These are phyloP conservation scores for Ambrosia hybrid DNA, from an alignment of 140 eudicot genomes.

Conservation along the genomic window DNA sequence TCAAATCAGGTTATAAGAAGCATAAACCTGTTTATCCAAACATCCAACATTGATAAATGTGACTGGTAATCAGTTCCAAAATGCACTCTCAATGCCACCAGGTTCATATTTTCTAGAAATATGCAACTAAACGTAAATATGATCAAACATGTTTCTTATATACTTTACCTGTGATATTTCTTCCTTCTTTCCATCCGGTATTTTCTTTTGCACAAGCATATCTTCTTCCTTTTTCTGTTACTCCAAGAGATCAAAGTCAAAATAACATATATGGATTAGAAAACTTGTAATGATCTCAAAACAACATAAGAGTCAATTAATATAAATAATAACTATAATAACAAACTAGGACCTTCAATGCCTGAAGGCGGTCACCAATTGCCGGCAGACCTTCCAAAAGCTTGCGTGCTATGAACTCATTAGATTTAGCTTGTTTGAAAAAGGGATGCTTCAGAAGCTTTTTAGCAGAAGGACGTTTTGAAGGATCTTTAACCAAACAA, in stretches of 20 bases:
- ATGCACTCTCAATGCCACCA: background rate
- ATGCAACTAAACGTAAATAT: slow-evolving; percentile 1
- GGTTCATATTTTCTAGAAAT: background rate
- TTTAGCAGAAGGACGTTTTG: slow-evolving; percentile 84
- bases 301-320: background rate
- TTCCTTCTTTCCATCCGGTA: slow-evolving; percentile 94
- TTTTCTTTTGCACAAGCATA: slow-evolving; percentile 96
- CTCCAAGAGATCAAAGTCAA: slow-evolving; percentile 12
- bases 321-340: background rate
- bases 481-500: slow-evolving; percentile 95
- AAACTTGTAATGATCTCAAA: background rate
- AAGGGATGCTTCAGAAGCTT: slow-evolving; percentile 84
- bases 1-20: background rate
- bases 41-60: background rate
- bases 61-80: background rate
- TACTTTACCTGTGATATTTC: slow-evolving; percentile 92
- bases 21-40: slow-evolving; percentile 4
- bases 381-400: slow-evolving; percentile 87
- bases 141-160: slow-evolving; percentile 10
- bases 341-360: slow-evolving; percentile 58
- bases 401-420: slow-evolving; percentile 69
- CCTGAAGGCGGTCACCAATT: slow-evolving; percentile 87
- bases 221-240: slow-evolving; percentile 91
- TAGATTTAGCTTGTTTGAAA: slow-evolving; percentile 89
- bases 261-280: slow-evolving; percentile 17